Base-by-base conservation (phyloP, 2,329 filamentous ascomycete genomes). In the Colletotrichum navitas region DNA sequence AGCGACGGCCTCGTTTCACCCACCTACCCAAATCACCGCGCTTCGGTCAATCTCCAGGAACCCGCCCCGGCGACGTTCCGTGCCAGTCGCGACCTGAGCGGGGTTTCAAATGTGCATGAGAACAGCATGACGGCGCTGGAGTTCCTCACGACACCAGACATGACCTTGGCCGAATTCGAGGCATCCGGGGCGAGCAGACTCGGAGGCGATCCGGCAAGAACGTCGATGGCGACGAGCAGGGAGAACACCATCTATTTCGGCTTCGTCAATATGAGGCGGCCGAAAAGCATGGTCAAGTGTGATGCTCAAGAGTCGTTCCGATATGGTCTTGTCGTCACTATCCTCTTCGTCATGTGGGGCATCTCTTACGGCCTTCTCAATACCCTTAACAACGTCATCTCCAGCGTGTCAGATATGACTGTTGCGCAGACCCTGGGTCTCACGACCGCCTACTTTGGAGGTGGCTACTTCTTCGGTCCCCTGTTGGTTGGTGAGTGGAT, bases 341-440 rank as follows among this genome's bases (percentile, higher is more conserved):
- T 95, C 8, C 84, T 97, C 0, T 97, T 97, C 81, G 90, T 97
- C 74, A 84, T 97, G 3, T 97, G 94, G 94, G 95, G 95, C 0
- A 92, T 97, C 69, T 94, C 94, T 0, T 97, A 97, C 76, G 95
- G 95, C 0, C 86, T 97, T 2, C 85, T 97, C 7, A 94, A 96
- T 76, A 92, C 91, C 0, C 87, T 98, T 36, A 97, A 97, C 78
- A 87, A 86, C 26, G 89, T 90, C 32, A 91, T 94, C 63, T 89
- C 91, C 45, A 78, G 81, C 16, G 87, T 94, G 7, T 87, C 91
- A 18, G 77, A 87, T 29, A 91, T 92, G 85, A 87, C 85, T 1
- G 80, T 85, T 0, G 86, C 88, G 8, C 86, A 94, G 79, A 91
- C 88, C 0, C 82, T 94, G 3, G 91, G 90, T 1, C 85, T 94